A percentile compares a stretch with the other conserved stretches of the same genome.
Evolutionary conservation across 345 rosid species (phyloP).

Genomic region (Salix arbutifolia): DNA sequence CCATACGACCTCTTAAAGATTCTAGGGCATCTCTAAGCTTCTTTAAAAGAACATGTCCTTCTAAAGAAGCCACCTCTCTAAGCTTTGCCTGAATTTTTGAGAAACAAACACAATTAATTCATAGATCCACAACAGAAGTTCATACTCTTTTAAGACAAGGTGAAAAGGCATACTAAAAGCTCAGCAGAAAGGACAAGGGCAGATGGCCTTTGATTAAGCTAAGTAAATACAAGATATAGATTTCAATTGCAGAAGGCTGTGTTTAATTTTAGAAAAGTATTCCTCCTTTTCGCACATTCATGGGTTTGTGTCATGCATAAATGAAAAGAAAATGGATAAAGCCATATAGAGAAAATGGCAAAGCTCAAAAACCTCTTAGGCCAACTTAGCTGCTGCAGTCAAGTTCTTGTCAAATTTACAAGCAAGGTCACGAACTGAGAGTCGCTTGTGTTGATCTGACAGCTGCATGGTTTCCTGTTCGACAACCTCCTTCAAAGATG

Average conservation of each 20-base stretch:
- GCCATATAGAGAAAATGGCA: neutral
- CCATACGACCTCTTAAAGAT: constrained; percentile 79
- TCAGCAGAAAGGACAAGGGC: neutral
- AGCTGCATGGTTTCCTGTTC: no score
- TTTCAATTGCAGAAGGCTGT: neutral
- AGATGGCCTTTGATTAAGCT: neutral
- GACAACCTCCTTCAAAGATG: no score
- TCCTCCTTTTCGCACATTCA: neutral
- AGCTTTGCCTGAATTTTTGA: constrained; percentile 66
- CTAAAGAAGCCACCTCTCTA: constrained; percentile 88
- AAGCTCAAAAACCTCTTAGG: constrained; percentile 61
- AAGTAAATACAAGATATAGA: neutral
- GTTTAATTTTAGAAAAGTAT: neutral
- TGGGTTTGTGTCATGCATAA: neutral
- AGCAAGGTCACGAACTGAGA: constrained; percentile 98
- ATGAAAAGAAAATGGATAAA: neutral
- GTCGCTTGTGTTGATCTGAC: constrained; percentile 86
- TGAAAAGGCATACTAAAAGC: neutral
- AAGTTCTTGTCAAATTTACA: constrained; percentile 93
- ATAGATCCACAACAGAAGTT: no score
- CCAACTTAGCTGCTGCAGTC: constrained; percentile 75
- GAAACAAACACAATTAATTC: no score
- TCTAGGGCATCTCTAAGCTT: constrained; percentile 99
- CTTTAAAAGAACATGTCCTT: constrained; percentile 95
- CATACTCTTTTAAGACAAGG: neutral